Percentiles rank a stretch among this genome's conserved stretches.
These are phyloP conservation scores for Malassezia yamatoensis DNA, from an alignment of 1,284 basidiomycete genomes.

Conservation along the genomic window DNA sequence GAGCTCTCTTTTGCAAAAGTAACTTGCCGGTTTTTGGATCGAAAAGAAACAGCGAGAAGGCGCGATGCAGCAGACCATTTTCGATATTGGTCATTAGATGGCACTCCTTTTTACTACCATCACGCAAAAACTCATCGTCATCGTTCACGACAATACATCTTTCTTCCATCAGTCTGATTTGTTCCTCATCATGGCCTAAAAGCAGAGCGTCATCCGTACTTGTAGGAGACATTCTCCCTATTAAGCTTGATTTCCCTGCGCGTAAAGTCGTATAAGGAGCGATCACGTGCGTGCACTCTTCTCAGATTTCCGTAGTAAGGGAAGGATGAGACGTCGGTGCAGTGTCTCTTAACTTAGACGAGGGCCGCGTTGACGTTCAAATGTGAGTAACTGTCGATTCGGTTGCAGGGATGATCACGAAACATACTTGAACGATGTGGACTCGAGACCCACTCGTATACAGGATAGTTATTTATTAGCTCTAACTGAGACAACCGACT, in stretches of 20 bases:
- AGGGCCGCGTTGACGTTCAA: too few species aligned
- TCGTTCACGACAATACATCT: slow-evolving; percentile 88
- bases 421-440: slow-evolving; percentile 9
- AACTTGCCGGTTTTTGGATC: slow-evolving; percentile 84
- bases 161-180: slow-evolving; percentile 83
- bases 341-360: too few species aligned
- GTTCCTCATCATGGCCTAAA: slow-evolving; percentile 49
- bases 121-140: slow-evolving; percentile 59
- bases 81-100: slow-evolving; percentile 97
- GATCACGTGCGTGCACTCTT: background rate
- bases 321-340: too few species aligned
- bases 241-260: too few species aligned
- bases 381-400: too few species aligned
- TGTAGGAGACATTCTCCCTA: too few species aligned
- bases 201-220: slow-evolving; percentile 22
- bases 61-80: slow-evolving; percentile 86
- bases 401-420: background rate
- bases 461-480: slow-evolving; percentile 37
- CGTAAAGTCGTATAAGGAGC: background rate
- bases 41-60: slow-evolving; percentile 96
- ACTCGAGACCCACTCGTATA: slow-evolving; percentile 16
- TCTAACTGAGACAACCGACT: slow-evolving; percentile 36
- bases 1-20: slow-evolving; percentile 85
- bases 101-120: slow-evolving; percentile 80
- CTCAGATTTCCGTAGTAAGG: background rate